These are phyloP conservation scores for Neonectria faginata DNA, from an alignment of 2,329 filamentous ascomycete species.

Conservation along the genomic window DNA sequence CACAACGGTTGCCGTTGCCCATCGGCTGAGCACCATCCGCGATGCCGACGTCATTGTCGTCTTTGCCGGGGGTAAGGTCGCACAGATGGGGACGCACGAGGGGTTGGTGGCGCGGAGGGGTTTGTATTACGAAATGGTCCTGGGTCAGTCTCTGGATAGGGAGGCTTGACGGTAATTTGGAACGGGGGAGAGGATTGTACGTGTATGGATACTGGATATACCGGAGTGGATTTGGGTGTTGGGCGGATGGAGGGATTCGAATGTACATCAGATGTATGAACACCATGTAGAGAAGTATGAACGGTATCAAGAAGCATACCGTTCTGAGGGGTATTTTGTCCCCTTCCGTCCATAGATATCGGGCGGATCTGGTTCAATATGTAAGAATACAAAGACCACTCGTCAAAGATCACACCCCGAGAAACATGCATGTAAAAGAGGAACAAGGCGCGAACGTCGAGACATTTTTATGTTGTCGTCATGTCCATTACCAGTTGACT, in stretches of 20 bases:
- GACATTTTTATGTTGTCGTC: slow-evolving; percentile 9
- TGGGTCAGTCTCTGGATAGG: slow-evolving; percentile 56
- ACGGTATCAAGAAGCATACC: not conserved
- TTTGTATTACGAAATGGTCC: slow-evolving; percentile 66
- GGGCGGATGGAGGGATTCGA: not conserved
- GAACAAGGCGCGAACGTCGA: not conserved
- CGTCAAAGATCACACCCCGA: not conserved
- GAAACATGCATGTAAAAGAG: not conserved
- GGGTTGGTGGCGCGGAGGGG: slow-evolving; percentile 64
- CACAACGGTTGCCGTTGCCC: slow-evolving; percentile 74
- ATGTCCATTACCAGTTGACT: slow-evolving; percentile 19
- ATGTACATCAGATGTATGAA: not conserved
- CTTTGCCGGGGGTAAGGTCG: slow-evolving; percentile 59
- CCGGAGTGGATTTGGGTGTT: not conserved
- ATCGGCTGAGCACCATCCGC: slow-evolving; percentile 66
- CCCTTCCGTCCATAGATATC: not conserved
- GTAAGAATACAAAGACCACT: not conserved
- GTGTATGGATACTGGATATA: too few relatives aligned
- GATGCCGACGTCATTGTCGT: slow-evolving; percentile 74
- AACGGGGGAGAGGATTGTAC: not conserved
- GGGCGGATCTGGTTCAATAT: not conserved
- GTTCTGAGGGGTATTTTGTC: not conserved
- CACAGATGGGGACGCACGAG: slow-evolving; percentile 71
- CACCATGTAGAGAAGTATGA: not conserved
- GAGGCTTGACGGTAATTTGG: slow-evolving; percentile 36